Conservation (phyloP, 2,329 filamentous ascomycete genomes). For the Exophiala sideris region DNA sequence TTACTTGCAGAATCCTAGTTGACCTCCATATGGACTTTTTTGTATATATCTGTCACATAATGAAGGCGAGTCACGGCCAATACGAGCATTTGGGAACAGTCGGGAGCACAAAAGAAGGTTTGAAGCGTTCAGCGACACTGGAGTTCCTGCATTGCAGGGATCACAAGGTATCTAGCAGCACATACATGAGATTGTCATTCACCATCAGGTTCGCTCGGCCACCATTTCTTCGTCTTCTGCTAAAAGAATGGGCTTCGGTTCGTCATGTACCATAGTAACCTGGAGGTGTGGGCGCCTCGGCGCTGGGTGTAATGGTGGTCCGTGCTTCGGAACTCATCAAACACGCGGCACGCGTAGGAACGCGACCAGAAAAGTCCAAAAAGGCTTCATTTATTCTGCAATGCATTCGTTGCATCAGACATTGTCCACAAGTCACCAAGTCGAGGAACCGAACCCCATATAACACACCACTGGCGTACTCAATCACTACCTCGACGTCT, state of each 20-base stretch:
- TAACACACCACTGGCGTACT: too few species aligned
- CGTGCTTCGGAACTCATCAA: not conserved
- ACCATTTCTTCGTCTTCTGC: too few species aligned
- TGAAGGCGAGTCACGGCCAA: not conserved
- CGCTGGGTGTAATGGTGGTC: too few species aligned
- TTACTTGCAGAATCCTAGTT: conserved; percentile 2
- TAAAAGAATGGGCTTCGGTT: too few species aligned
- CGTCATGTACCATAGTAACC: too few species aligned
- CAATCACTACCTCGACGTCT: not conserved
- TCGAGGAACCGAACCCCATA: too few species aligned
- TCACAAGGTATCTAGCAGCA: not conserved
- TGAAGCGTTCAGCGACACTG: not conserved
- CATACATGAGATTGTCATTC: not conserved
- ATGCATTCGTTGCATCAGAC: not conserved
- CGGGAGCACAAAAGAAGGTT: not conserved
- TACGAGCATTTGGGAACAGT: not conserved
- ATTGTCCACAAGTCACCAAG: too few species aligned
- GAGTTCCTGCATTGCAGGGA: not conserved
- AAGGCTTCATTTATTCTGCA: too few species aligned
- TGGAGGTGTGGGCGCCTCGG: too few species aligned
- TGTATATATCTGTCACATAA: not conserved
- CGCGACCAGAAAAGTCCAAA: too few species aligned
- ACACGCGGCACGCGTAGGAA: not conserved
- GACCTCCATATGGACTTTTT: not conserved
- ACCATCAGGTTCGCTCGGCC: too few species aligned